These are phyloP conservation scores for Mortierella antarctica DNA, from an alignment of 192 early-diverging fungal genomes.

Conservation along the genomic window DNA sequence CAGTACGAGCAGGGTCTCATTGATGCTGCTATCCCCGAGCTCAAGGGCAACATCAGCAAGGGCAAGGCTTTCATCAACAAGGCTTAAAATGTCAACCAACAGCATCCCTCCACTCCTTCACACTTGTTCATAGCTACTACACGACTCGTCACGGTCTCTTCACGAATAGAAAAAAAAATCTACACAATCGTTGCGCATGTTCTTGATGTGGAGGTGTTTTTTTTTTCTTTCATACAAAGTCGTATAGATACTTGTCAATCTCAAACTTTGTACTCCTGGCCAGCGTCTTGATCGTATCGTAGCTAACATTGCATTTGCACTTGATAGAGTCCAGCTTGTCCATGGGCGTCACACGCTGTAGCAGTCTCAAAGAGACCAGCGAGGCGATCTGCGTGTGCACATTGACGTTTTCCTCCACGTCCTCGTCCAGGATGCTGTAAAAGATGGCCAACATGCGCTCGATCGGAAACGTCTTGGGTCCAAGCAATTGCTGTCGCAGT, in stretches of 20 bases:
- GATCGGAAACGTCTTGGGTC: conserved; percentile 93
- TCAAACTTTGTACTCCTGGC: conserved; percentile 87
- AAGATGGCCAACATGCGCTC: conserved; percentile 98
- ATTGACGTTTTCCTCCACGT: conserved; percentile 79
- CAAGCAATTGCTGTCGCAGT: conserved; percentile 87
- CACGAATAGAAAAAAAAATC: conserved; percentile 22
- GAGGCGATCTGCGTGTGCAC: conserved; percentile 85
- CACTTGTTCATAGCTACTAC: conserved; percentile 29
- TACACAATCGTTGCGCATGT: neutral
- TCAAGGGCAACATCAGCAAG: conserved; percentile 90
- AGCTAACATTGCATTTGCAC: conserved; percentile 90
- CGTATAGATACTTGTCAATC: conserved; percentile 83
- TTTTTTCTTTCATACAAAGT: conserved; percentile 64
- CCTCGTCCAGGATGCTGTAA: conserved; percentile 84
- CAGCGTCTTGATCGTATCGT: conserved; percentile 79
- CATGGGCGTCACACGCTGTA: conserved; percentile 75
- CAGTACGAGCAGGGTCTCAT: conserved; percentile 87
- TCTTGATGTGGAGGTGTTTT: neutral
- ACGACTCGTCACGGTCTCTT: neutral
- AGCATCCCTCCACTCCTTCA: neutral
- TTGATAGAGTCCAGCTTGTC: conserved; percentile 86
- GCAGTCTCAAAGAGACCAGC: conserved; percentile 80
- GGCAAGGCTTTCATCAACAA: conserved; percentile 82
- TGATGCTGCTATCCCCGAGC: conserved; percentile 79
- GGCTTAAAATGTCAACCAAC: conserved; percentile 21